phyloP scores from a whole-genome alignment of 2,329 filamentous ascomycete genomes.

The Trichoderma asperellum region DNA sequence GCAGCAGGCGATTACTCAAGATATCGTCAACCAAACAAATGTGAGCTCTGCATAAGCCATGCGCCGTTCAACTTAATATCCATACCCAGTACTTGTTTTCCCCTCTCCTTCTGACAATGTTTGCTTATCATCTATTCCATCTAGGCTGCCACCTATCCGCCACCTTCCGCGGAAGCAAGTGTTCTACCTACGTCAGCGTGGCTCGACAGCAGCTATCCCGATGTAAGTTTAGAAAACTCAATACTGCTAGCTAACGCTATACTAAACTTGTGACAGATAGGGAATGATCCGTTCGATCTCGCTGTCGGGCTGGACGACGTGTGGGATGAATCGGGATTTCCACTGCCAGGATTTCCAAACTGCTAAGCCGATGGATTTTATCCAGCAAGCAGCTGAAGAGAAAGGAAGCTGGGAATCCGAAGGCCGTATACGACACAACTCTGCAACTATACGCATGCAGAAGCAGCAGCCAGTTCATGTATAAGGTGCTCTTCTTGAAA shows the following conservation, averaged over 20 bases:
- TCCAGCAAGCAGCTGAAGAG: background rate
- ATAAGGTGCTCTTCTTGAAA: no score
- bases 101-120: background rate
- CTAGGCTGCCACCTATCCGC: background rate
- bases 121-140: background rate
- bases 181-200: slow-evolving; percentile 12
- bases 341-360: slow-evolving; percentile 17
- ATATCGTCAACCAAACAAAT: slow-evolving; percentile 2
- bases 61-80: no score
- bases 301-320: background rate
- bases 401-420: background rate
- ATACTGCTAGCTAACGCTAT: background rate
- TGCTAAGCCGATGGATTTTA: background rate
- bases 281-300: slow-evolving; percentile 18
- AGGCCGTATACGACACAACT: background rate
- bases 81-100: background rate
- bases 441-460: background rate
- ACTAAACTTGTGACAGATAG: background rate
- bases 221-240: background rate
- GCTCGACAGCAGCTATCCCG: slow-evolving; percentile 22
- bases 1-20: slow-evolving; percentile 13
- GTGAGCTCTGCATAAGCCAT: background rate
- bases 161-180: slow-evolving; percentile 5
- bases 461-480: background rate
- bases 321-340: slow-evolving; percentile 19